These are phyloP conservation scores for Petasospora fabianii DNA, from an alignment of 1,139 yeast species.

Conservation along the genomic window DNA sequence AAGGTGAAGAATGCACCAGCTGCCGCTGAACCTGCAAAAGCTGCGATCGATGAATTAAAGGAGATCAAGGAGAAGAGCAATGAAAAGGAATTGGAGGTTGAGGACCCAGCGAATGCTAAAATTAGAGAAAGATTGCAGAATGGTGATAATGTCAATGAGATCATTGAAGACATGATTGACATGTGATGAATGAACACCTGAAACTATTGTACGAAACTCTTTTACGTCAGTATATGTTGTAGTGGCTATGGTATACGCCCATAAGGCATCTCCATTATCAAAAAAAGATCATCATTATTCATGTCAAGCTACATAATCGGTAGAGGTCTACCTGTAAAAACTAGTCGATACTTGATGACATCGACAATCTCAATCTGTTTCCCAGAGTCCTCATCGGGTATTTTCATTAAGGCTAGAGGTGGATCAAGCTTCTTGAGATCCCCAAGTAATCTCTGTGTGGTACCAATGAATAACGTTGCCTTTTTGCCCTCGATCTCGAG, in stretches of 20 bases:
- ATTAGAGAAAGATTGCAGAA: constrained; percentile 15
- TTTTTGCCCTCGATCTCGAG: constrained; percentile 48
- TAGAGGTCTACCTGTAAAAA: constrained; percentile 63
- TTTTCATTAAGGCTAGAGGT: constrained; percentile 58
- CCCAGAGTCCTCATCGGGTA: constrained; percentile 31
- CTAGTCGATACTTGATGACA: constrained; percentile 50
- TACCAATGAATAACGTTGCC: constrained; percentile 60
- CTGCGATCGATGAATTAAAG: constrained; percentile 23
- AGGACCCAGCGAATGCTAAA: constrained; percentile 13
- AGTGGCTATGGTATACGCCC: no score
- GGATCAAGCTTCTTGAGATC: constrained; percentile 49
- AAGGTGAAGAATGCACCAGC: constrained; percentile 15
- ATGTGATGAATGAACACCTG: no score
- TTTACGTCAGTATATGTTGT: no score
- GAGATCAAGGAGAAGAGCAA: constrained; percentile 15
- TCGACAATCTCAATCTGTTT: constrained; percentile 49
- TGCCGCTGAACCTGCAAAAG: constrained; percentile 27
- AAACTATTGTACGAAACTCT: no score
- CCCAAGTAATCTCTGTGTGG: constrained; percentile 64
- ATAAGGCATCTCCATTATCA: no score
- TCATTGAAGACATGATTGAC: constrained; percentile 17
- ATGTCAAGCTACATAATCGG: constrained; percentile 85
- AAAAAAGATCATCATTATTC: no score
- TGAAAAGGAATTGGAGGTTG: constrained; percentile 2
- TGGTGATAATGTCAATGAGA: constrained; percentile 19